Evolutionary conservation across 2,329 filamentous ascomycete genomes (phyloP).

Genomic region (Cladosporium sp.): DNA sequence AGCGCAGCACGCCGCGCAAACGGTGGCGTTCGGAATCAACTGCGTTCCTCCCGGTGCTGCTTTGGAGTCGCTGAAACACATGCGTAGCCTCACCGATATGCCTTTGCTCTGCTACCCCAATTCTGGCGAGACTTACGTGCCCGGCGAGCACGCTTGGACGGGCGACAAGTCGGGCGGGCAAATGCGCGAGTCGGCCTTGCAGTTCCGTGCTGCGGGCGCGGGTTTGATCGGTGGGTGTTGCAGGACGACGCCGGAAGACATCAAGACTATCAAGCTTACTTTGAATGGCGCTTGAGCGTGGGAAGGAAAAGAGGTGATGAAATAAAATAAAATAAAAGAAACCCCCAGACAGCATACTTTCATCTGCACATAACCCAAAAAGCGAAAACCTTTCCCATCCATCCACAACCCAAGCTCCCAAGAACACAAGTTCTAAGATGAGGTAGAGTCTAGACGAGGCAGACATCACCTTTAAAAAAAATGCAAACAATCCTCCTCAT

Average conservation of each 20-base stretch:
- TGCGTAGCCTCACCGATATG: slow-evolving; percentile 29
- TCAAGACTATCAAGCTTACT: slow-evolving; percentile 16
- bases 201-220: slow-evolving; percentile 36
- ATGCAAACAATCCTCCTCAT: too few relatives aligned
- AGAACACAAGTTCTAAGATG: too few relatives aligned
- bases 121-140: slow-evolving; percentile 45
- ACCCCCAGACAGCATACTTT: too few relatives aligned
- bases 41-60: slow-evolving; percentile 37
- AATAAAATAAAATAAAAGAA: too few relatives aligned
- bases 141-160: slow-evolving; percentile 18
- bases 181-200: slow-evolving; percentile 20
- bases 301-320: not conserved
- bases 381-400: too few relatives aligned
- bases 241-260: slow-evolving; percentile 40
- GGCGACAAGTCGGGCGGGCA: slow-evolving; percentile 22
- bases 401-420: too few relatives aligned
- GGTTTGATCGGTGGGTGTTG: slow-evolving; percentile 45
- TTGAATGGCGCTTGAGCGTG: not conserved
- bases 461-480: too few relatives aligned
- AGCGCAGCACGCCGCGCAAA: slow-evolving; percentile 22
- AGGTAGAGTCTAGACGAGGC: too few relatives aligned
- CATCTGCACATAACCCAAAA: too few relatives aligned
- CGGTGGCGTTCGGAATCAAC: slow-evolving; percentile 44
- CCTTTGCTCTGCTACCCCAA: slow-evolving; percentile 41
- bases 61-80: slow-evolving; percentile 29